Evolutionary conservation across 192 early-diverging fungal genomes (phyloP).

Genomic region (Backusella sp.): DNA sequence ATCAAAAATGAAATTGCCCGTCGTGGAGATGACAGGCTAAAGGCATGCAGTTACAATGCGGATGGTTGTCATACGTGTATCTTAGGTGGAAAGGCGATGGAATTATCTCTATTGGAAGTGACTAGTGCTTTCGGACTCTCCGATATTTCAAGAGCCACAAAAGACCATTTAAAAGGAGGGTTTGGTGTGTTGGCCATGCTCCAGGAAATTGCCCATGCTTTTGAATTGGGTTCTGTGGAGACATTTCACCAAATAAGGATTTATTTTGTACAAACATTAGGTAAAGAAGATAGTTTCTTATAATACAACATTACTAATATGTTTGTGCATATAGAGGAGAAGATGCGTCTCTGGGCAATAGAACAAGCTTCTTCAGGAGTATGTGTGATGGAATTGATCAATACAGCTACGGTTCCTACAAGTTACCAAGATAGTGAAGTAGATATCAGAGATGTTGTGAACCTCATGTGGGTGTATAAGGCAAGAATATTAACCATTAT

Average conservation of each 20-base stretch:
- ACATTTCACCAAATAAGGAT: not conserved
- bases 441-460: not conserved
- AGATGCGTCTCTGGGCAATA: not conserved
- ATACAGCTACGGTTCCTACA: not conserved
- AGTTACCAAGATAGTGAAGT: not conserved
- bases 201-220: not conserved
- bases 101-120: not conserved
- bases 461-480: not conserved
- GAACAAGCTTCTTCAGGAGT: not conserved
- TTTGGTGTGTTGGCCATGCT: not conserved
- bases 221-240: not conserved
- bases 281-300: slow-evolving; percentile 9
- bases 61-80: not conserved
- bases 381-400: not conserved
- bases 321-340: not conserved
- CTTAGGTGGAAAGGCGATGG: not conserved
- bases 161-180: not conserved
- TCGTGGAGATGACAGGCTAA: not conserved
- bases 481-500: not conserved
- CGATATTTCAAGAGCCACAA: not conserved
- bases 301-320: not conserved
- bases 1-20: not conserved
- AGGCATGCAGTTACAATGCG: not conserved
- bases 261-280: not conserved
- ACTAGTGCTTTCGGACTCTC: not conserved